Evolutionary conservation across 768 basidiomycete species (phyloP).

Genomic region (Pisolithus tinctorius): DNA sequence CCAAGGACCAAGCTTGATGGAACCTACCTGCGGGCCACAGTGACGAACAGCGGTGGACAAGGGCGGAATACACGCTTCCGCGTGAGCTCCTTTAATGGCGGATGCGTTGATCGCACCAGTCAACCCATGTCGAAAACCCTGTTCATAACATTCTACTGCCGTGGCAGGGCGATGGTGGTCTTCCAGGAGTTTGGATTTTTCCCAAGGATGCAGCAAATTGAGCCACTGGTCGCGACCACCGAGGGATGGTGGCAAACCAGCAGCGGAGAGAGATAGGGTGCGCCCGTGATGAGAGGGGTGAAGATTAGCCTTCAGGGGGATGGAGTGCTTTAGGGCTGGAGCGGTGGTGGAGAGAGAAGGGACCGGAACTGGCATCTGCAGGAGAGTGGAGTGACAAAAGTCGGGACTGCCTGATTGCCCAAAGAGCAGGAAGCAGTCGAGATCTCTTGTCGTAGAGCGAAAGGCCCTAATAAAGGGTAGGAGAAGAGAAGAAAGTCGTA

Average conservation of each 20-base stretch:
- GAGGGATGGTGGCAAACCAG: slow-evolving; percentile 57
- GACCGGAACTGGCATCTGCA: slow-evolving; percentile 87
- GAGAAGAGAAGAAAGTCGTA: slow-evolving; percentile 49
- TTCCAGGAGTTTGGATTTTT: slow-evolving; percentile 60
- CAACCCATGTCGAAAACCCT: slow-evolving; percentile 73
- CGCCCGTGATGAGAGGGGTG: slow-evolving; percentile 48
- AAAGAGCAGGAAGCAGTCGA: slow-evolving; percentile 33
- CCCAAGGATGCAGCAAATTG: slow-evolving; percentile 51
- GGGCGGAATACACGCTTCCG: slow-evolving; percentile 85
- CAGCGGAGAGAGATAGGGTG: slow-evolving; percentile 54
- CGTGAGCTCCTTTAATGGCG: slow-evolving; percentile 81
- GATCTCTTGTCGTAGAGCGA: slow-evolving; percentile 34
- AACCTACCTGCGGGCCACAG: slow-evolving; percentile 10
- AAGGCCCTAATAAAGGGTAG: slow-evolving; percentile 35
- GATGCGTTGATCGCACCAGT: slow-evolving; percentile 67
- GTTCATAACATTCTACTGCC: slow-evolving; percentile 23
- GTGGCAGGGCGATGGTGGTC: slow-evolving; percentile 31
- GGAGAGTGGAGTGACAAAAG: slow-evolving; percentile 31
- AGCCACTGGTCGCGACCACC: slow-evolving; percentile 70
- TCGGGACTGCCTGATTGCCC: slow-evolving; percentile 38
- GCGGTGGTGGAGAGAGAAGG: slow-evolving; percentile 53
- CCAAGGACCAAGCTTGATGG: slow-evolving; percentile 17
- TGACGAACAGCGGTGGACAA: slow-evolving; percentile 23
- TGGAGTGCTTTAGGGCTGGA: slow-evolving; percentile 54
- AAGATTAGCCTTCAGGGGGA: slow-evolving; percentile 27